Conservation (phyloP, 805 yeast species). For the Lipomyces yamadae region DNA sequence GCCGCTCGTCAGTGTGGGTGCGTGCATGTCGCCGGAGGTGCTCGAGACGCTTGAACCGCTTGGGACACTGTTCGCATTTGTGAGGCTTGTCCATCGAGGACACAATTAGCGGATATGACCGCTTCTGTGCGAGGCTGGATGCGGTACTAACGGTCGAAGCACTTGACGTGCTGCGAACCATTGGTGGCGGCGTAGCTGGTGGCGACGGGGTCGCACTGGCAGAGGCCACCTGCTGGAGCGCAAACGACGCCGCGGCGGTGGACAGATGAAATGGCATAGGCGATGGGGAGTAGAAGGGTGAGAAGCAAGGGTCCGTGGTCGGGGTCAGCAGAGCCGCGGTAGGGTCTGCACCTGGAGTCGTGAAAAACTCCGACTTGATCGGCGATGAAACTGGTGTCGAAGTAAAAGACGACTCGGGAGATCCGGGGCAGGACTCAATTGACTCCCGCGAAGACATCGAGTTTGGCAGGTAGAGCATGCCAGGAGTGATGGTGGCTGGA, state of each 20-base stretch:
- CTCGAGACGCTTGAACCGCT: conserved; percentile 50
- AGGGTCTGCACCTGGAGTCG: conserved; percentile 22
- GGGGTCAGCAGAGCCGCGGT: conserved; percentile 23
- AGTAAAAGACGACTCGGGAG: conserved; percentile 14
- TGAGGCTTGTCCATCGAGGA: conserved; percentile 44
- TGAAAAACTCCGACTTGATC: conserved; percentile 18
- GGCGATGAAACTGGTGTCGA: conserved; percentile 17
- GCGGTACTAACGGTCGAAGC: conserved; percentile 17
- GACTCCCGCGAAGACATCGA: conserved; percentile 1
- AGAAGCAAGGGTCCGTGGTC: conserved; percentile 20
- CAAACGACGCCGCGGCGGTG: conserved; percentile 33
- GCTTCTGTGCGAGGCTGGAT: conserved; percentile 4
- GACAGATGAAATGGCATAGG: conserved; percentile 20
- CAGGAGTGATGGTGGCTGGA: conserved; percentile 35
- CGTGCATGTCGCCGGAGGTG: conserved; percentile 61
- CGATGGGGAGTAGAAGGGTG: conserved; percentile 29
- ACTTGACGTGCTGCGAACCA: conserved; percentile 23
- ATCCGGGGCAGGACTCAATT: conserved; percentile 15
- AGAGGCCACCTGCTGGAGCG: conserved; percentile 31
- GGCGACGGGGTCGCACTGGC: conserved; percentile 32
- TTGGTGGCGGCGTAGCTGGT: conserved; percentile 35
- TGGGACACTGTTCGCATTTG: conserved; percentile 46
- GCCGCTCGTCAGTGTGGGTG: conserved; percentile 79
- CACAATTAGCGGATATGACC: conserved; percentile 28
- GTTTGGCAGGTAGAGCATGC: conserved; percentile 26